Base-by-base conservation (phyloP, 2,329 filamentous ascomycete species). In the Pleomassaria siparia region DNA sequence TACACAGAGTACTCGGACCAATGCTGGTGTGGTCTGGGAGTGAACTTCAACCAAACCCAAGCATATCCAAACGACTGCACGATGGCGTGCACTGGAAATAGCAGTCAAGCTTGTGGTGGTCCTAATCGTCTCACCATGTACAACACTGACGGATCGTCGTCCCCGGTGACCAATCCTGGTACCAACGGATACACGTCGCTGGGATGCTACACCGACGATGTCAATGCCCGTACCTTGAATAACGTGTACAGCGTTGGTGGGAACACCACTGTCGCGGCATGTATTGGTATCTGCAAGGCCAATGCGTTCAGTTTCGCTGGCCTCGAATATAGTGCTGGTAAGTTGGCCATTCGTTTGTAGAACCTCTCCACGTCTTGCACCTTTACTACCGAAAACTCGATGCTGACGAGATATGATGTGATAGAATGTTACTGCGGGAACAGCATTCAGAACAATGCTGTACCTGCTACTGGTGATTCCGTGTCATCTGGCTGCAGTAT, bases 401-500 rank as follows among this genome's bases (percentile, higher is more conserved):
- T 26, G 32, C 30, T 33, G n/a, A 33, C 30, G n/a, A 33, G 9
- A 15, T 6, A 8, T 33, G 6, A 6, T 15, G 9, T 33, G 32
- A 18, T 13, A 36, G 32, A 40, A 21, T 40, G 36, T 26, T 40
- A 25, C 36, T 40, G 36, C 13, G 20, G 36, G 10, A 25, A 40
- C 21, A 26, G 24, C 12, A 26, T 40, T n/a, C 36, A 40, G 20
- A 26, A 26, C 15, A 25, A 36, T 12, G 32, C 32, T 16, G 7
- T 18, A 21, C 4, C 21, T 20, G 15, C 21, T 4, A 18, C 6
- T 37, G 51, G 53, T n/a, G 78, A 83, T 20, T 56, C 64, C 36
- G 18, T 15, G 13, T 13, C 8, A 5, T 25, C 21, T 2, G 73
- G 76, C 32, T 67, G 64, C 47, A 45, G 50, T 15, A 57, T 56